Percentiles rank a stretch among this genome's conserved stretches.
Evolutionary conservation across 805 yeast species (phyloP).

Genomic region (Ogataea zsoltii): DNA sequence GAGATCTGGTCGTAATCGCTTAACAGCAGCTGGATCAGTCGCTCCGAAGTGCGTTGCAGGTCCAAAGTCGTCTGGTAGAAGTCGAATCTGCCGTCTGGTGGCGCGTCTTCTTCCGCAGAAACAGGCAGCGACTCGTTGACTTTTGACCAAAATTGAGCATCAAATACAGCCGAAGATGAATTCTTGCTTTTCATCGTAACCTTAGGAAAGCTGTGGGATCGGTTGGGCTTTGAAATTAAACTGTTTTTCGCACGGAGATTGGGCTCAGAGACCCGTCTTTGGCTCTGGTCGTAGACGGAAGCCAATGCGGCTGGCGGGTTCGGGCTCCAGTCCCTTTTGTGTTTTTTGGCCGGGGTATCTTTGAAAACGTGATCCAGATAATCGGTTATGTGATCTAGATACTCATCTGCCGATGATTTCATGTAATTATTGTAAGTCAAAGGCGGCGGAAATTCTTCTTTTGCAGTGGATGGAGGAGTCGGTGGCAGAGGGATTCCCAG

Average conservation of each 20-base stretch:
- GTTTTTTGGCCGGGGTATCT: not conserved
- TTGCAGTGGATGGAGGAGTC: not conserved
- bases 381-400: conserved; percentile 4
- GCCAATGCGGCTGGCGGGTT: not conserved
- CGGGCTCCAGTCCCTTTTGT: not conserved
- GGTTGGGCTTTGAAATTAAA: not conserved
- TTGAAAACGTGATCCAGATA: conserved; percentile 2
- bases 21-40: conserved; percentile 12
- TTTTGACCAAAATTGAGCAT: conserved; percentile 19
- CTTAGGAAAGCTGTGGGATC: conserved; percentile 16
- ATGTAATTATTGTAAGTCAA: not conserved
- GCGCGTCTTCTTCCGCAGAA: conserved; percentile 16
- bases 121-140: conserved; percentile 11
- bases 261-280: conserved; percentile 18
- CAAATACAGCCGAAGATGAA: conserved; percentile 7
- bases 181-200: conserved; percentile 19
- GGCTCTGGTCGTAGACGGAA: not conserved
- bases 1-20: conserved; percentile 18
- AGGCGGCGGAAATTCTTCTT: not conserved
- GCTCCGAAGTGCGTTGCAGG: conserved; percentile 13
- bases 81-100: conserved; percentile 11
- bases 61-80: conserved; percentile 14
- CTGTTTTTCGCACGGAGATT: not conserved
- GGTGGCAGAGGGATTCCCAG: not conserved
- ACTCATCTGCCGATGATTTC: conserved; percentile 3